Evolutionary conservation across 2,329 filamentous ascomycete genomes (phyloP), one percentile per base, ranked within the genome.

Genomic region (Elsinoe fawcettii): DNA sequence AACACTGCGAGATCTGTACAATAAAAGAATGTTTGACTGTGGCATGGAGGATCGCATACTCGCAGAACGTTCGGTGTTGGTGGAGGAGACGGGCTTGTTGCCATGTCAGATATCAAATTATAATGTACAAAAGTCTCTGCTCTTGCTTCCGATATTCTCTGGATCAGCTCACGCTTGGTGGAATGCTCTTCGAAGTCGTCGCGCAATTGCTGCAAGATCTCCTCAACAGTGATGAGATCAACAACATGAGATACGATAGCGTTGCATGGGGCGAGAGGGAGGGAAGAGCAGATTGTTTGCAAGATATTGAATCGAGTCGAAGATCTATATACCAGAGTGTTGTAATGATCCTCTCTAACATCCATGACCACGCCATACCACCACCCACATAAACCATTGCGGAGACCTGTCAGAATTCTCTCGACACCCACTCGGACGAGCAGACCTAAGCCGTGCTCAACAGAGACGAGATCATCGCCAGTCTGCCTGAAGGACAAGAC

Each of bases 391-490:
- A 37, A 3, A 37, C 30, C 12, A 6, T 32, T 6, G 30, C 5
- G 27, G 30, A 11, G 46, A 59, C 60, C 60, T 61, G 60, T 61
- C 60, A 62, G 60, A 62, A 60, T 58, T 58, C 59, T 51, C 41
- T 56, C 60, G 58, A 51, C 55, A 54, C 60, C 60, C 51, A 60
- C 59, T 55, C 60, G 57, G 44, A 22, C 60, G 57, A 54, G 27
- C 51, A 57, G 60, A 55, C 59, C 60, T 59, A 62, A 60, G 59
- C 59, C 60, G 60, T 56, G 39, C 44, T 43, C 53, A 32, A 56
- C 44, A 51, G 60, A 55, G 51, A 60, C 59, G 59, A 62, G 60
- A 62, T 62, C 60, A 62, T 62, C 51, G 57, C 60, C 60, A 59
- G 36, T 55, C 41, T 46, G 46, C 39, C 46, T 54, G 37, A 59